phyloP scores from a whole-genome alignment of 352 stramenopile genomes.

The Halophytophthora batemanensis region DNA sequence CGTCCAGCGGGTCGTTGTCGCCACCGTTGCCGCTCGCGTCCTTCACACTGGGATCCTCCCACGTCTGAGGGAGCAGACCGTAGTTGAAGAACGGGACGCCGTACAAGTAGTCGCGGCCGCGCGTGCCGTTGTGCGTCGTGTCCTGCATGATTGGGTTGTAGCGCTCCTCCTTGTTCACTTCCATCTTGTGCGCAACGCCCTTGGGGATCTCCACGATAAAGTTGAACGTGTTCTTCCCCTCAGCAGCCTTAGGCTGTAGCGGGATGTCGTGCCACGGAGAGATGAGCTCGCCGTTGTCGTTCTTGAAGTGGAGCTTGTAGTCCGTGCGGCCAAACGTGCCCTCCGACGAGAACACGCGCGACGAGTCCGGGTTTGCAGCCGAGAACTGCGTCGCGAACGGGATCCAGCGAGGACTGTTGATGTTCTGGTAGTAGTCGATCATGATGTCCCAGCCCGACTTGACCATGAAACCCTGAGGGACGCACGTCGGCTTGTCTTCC shows the following conservation, averaged over 20 bases:
- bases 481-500: constrained; percentile 86
- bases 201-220: constrained; percentile 99
- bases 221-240: constrained; percentile 83
- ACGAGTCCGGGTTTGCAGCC: constrained; percentile 38
- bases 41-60: constrained; percentile 95
- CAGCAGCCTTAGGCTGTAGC: constrained; percentile 55
- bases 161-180: constrained; percentile 93
- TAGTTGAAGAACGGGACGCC: constrained; percentile 99
- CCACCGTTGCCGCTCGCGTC: constrained; percentile 88
- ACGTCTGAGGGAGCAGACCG: constrained; percentile 97
- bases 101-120: constrained; percentile 96
- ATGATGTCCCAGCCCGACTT: constrained; percentile 98
- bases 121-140: constrained; percentile 93
- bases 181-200: constrained; percentile 98
- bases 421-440: constrained; percentile 98
- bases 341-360: constrained; percentile 46
- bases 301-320: constrained; percentile 78
- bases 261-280: constrained; percentile 98
- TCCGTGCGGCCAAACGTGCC: constrained; percentile 70
- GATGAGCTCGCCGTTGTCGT: constrained; percentile 70
- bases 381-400: constrained; percentile 76
- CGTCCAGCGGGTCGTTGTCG: constrained; percentile 98
- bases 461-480: constrained; percentile 98
- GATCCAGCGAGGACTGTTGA: constrained; percentile 83
- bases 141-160: constrained; percentile 99